These are phyloP conservation scores for Colletotrichum cuscutae DNA, from an alignment of 2,329 filamentous ascomycete genomes.

Conservation along the genomic window DNA sequence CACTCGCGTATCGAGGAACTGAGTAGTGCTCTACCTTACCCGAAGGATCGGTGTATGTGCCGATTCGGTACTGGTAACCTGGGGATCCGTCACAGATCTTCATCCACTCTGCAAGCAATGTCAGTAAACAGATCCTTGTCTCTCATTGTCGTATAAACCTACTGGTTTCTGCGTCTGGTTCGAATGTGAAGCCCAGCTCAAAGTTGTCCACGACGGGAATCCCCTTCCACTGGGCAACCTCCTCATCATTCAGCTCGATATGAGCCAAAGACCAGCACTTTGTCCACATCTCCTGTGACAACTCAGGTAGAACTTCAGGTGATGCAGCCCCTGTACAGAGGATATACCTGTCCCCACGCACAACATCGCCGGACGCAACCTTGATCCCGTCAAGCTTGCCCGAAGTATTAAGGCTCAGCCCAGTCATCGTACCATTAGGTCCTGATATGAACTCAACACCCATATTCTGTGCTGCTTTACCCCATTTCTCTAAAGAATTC, in stretches of 20 bases:
- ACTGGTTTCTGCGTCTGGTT: constrained; percentile 34
- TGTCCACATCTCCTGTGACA: constrained; percentile 22
- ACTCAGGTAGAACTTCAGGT: constrained; percentile 14
- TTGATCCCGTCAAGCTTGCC: constrained; percentile 17
- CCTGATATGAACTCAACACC: constrained; percentile 19
- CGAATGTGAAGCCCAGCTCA: constrained; percentile 37
- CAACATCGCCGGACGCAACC: constrained; percentile 12
- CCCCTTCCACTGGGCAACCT: constrained; percentile 20
- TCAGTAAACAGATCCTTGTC: not conserved
- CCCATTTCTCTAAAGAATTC: constrained; percentile 21
- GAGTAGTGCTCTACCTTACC: constrained; percentile 30
- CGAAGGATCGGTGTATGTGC: constrained; percentile 20
- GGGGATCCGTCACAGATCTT: constrained; percentile 37
- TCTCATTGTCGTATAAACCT: not conserved
- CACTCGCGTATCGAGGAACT: constrained; percentile 32
- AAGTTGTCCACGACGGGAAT: constrained; percentile 32
- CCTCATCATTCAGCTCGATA: constrained; percentile 13
- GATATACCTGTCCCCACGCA: constrained; percentile 16
- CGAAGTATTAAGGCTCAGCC: not conserved
- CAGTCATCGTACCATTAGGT: constrained; percentile 18
- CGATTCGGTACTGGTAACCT: constrained; percentile 32
- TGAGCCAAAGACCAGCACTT: constrained; percentile 30
- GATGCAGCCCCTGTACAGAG: constrained; percentile 26
- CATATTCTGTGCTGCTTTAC: not conserved
- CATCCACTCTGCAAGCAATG: constrained; percentile 12